Conservation (phyloP, 108 stramenopile genomes). For the Cyclotella baltica region DNA sequence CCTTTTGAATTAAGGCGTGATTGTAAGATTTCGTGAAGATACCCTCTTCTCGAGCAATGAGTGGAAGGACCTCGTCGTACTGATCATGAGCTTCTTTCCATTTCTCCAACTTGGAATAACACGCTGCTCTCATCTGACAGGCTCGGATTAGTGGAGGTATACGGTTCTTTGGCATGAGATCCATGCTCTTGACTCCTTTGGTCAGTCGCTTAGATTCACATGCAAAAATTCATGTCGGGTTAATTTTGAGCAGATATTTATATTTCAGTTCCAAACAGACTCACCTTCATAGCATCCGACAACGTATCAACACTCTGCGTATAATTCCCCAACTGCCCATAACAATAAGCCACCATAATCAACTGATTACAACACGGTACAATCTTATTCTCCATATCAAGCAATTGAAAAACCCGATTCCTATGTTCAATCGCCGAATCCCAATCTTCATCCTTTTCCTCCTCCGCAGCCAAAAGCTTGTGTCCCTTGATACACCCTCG, state of each 20-base stretch:
- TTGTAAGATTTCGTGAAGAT: constrained; percentile 22
- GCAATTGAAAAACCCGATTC: constrained; percentile 30
- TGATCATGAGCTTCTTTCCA: constrained; percentile 43
- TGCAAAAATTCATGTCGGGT: too few relatives aligned
- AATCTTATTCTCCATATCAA: constrained; percentile 19
- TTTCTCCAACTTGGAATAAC: constrained; percentile 26
- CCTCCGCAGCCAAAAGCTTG: constrained; percentile 37
- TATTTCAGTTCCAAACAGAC: too few relatives aligned
- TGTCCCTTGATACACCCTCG: constrained; percentile 49
- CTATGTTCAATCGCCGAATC: constrained; percentile 40
- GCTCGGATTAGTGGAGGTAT: constrained; percentile 27
- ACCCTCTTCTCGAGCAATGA: constrained; percentile 38
- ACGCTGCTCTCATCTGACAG: constrained; percentile 40
- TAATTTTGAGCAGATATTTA: too few relatives aligned
- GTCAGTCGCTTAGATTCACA: constrained; percentile 29
- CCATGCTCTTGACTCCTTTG: constrained; percentile 26
- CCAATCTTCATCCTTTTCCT: constrained; percentile 31
- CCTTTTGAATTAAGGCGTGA: constrained; percentile 41
- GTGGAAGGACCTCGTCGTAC: constrained; percentile 40
- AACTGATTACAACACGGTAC: constrained; percentile 47
- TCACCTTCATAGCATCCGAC: constrained; percentile 33
- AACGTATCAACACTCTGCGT: constrained; percentile 22
- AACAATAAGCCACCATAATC: constrained; percentile 37
- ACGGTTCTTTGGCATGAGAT: constrained; percentile 39
- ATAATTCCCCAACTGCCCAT: constrained; percentile 27